Percentiles rank a stretch among this genome's conserved stretches.
These are phyloP conservation scores for Argentina anserina DNA, from an alignment of 306 rosid species.

Conservation along the genomic window DNA sequence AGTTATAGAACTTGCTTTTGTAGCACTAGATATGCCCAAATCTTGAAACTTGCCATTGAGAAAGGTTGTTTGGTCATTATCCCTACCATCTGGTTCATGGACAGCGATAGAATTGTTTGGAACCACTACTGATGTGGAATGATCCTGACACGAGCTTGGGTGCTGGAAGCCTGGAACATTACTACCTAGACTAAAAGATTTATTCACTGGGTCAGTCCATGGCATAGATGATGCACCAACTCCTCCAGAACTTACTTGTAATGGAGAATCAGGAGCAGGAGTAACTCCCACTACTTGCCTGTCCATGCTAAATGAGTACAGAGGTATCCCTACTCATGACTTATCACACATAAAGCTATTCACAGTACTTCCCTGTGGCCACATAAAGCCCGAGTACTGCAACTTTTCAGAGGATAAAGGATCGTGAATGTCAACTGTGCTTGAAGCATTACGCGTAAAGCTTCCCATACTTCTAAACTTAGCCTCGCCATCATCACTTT, in stretches of 20 bases:
- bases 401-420: conserved; percentile 62
- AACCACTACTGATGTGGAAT: conserved; percentile 65
- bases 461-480: conserved; percentile 76
- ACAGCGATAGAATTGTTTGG: conserved; percentile 93
- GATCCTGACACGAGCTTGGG: conserved; percentile 94
- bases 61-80: conserved; percentile 62
- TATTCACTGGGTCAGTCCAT: conserved; percentile 84
- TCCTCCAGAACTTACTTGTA: conserved; percentile 65
- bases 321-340: conserved; percentile 85
- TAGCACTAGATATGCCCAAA: conserved; percentile 48
- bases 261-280: conserved; percentile 74
- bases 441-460: conserved; percentile 44
- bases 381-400: conserved; percentile 85
- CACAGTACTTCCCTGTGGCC: conserved; percentile 71
- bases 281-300: conserved; percentile 63
- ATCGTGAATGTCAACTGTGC: conserved; percentile 58
- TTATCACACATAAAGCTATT: conserved; percentile 77
- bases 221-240: conserved; percentile 87
- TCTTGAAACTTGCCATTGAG: conserved; percentile 63
- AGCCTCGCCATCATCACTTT: conserved; percentile 58
- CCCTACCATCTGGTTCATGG: conserved; percentile 94
- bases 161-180: conserved; percentile 85
- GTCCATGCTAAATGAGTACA: conserved; percentile 90
- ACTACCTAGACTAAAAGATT: conserved; percentile 80
- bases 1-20: conserved; percentile 50